Evolutionary conservation across 2,329 filamentous ascomycete species (phyloP).

Genomic region (Metarhizium brunneum): DNA sequence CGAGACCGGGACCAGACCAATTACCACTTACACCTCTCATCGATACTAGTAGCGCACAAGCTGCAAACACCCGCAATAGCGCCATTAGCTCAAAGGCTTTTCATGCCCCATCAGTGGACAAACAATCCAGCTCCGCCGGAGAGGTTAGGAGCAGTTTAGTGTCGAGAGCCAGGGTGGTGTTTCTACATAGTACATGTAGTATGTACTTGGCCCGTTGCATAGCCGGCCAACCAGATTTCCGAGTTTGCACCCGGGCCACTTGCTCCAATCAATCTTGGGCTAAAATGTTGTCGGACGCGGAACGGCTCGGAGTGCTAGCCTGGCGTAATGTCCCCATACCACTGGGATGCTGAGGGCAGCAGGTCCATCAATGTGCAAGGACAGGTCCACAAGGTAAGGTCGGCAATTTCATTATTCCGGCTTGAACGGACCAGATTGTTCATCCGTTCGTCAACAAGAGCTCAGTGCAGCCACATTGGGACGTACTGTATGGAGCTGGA

Average conservation of each 20-base stretch:
- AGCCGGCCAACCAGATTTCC: background rate
- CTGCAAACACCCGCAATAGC: no score
- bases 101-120: no score
- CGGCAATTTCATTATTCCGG: background rate
- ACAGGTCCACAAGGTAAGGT: background rate
- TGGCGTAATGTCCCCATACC: background rate
- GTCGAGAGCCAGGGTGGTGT: background rate
- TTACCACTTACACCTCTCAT: no score
- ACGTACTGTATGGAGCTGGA: background rate
- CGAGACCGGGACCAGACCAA: no score
- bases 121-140: no score
- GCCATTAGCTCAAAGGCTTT: no score
- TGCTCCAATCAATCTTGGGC: no score
- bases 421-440: background rate
- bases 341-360: background rate
- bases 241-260: background rate
- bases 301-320: slow-evolving; percentile 12
- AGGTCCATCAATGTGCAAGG: background rate
- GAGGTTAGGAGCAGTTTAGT: background rate
- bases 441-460: background rate
- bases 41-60: no score
- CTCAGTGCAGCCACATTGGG: background rate
- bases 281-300: slow-evolving; percentile 9
- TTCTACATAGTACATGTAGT: background rate
- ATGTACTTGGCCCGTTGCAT: background rate